Evolutionary conservation across 2,329 filamentous ascomycete species (phyloP), one percentile per base, ranked within the genome.

Genomic region (Fusarium heterosporum): DNA sequence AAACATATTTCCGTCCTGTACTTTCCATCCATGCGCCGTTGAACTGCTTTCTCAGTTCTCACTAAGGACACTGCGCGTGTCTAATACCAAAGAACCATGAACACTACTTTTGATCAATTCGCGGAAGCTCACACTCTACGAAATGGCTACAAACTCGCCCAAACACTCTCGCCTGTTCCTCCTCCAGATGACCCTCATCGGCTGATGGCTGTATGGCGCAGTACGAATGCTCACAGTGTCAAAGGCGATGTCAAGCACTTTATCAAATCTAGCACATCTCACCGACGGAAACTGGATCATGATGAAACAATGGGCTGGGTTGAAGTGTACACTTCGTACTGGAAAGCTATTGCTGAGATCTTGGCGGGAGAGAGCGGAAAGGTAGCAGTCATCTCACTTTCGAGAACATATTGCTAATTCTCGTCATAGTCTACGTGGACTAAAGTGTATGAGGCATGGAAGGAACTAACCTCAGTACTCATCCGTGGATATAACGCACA

Each of bases 361-460:
- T 79, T 96, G 51, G 85, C 85, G 14, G 86, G 75, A 11, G 76
- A 78, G 34, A 74, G 70, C 46, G 76, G 77, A 58, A 78, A 78
- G 74, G 80, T 82, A 52, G 72, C 39, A 30, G 25, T 16, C 11
- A 22, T 9, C 17, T 19, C 22, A 26, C 12, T 9, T 28, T 8
- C 16, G 17, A 41, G 43, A 50, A 36, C 9, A 29, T 13, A 13
- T 40, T n/a, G 36, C 65, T 74, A 52, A 77, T 52, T 6, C 17
- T 29, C n/a, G 11, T 4, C 6, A 8, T 49, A 80, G 78, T 80
- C 87, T n/a, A 88, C 91, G 58, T 97, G 92, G 89, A 85, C 85
- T n/a, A 90, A 87, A 55, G 91, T 94, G 1, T 99, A 97, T 74
- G 90, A 93, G 64, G 82, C 89, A 12, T 98, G 96, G 94, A 96